These are phyloP conservation scores for Dovyalis caffra DNA, from an alignment of 345 rosid genomes.

Conservation along the genomic window DNA sequence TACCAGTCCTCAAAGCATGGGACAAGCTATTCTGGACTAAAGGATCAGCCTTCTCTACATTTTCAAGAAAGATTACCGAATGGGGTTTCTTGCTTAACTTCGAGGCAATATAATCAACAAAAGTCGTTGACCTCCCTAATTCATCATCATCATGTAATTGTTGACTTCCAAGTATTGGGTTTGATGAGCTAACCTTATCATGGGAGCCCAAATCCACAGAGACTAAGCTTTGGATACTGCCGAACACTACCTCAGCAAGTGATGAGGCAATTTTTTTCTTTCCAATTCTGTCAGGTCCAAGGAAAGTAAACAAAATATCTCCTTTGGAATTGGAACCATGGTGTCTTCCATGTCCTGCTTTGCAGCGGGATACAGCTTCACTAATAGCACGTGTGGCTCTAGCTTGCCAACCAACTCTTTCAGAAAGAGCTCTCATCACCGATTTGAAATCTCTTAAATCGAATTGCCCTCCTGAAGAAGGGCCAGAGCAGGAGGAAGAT, in stretches of 20 bases:
- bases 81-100: constrained; percentile 52
- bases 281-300: constrained; percentile 69
- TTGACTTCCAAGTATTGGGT: constrained; percentile 26
- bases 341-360: constrained; percentile 33
- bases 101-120: constrained; percentile 46
- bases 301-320: constrained; percentile 62
- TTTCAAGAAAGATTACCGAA: constrained; percentile 61
- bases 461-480: constrained; percentile 23
- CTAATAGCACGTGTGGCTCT: constrained; percentile 53
- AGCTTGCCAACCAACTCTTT: constrained; percentile 58
- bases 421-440: constrained; percentile 41
- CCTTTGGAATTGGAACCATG: constrained; percentile 26
- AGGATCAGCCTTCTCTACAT: constrained; percentile 63
- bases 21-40: constrained; percentile 46
- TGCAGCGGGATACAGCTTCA: constrained; percentile 47
- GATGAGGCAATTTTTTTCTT: constrained; percentile 60
- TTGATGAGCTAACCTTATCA: constrained; percentile 16
- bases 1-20: constrained; percentile 53
- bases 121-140: constrained; percentile 46
- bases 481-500: constrained; percentile 25
- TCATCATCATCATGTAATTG: constrained; percentile 30
- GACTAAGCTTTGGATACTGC: constrained; percentile 41
- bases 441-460: constrained; percentile 45
- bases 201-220: constrained; percentile 49
- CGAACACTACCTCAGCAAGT: constrained; percentile 55